phyloP scores from a whole-genome alignment of 495 filamentous ascomycete genomes.

The Acidomyces sp. region DNA sequence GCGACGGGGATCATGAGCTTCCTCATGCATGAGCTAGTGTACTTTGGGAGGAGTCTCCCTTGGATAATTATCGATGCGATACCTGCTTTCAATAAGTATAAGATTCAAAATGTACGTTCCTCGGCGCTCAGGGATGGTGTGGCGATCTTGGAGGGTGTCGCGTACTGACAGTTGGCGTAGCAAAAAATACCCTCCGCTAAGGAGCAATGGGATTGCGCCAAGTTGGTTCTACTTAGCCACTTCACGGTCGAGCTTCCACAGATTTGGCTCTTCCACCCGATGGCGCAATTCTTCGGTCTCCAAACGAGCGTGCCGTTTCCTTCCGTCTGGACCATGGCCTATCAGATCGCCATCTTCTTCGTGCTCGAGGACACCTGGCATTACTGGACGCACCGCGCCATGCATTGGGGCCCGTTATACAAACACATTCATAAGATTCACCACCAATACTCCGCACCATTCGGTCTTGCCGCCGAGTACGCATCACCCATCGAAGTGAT shows the following conservation, averaged over 20 bases:
- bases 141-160: not conserved
- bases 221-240: conserved; percentile 78
- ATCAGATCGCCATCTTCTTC: conserved; percentile 90
- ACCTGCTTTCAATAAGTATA: conserved; percentile 78
- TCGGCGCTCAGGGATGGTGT: not conserved
- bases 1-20: conserved; percentile 97
- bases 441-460: conserved; percentile 94
- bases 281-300: conserved; percentile 87
- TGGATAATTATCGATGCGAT: conserved; percentile 89
- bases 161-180: conserved; percentile 30
- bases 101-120: conserved; percentile 72
- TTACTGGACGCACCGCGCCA: conserved; percentile 87
- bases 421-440: conserved; percentile 95
- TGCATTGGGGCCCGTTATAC: conserved; percentile 94
- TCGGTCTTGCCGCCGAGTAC: conserved; percentile 93
- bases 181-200: conserved; percentile 76
- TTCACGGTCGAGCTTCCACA: conserved; percentile 96
- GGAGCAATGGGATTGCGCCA: conserved; percentile 91
- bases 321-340: conserved; percentile 65
- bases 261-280: conserved; percentile 99
- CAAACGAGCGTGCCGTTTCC: conserved; percentile 85
- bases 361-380: conserved; percentile 96
- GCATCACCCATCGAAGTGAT: conserved; percentile 96
- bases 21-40: conserved; percentile 82
- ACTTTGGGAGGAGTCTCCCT: conserved; percentile 83